Evolutionary conservation across 495 filamentous ascomycete genomes (phyloP), one percentile per base, ranked within the genome.

Genomic region (Aspergillus baeticus): DNA sequence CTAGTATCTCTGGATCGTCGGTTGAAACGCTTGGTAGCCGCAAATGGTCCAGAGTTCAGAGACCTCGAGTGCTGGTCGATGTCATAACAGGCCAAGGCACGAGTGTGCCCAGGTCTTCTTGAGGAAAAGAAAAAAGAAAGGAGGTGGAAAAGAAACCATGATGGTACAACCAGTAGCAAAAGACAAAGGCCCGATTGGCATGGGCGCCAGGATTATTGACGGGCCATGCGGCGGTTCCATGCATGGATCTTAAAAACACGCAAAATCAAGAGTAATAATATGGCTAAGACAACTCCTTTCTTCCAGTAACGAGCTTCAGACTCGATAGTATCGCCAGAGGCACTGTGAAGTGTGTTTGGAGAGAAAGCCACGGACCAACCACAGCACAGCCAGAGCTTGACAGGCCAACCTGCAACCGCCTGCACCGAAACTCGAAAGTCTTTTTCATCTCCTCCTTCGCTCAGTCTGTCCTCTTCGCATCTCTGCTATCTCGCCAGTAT

Each of bases 401-500:
- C 36, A 21, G 17, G 37, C 48, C 43, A 31, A 26, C 11, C 7
- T 31, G 49, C 49, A 39, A 41, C 37, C 49, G 37, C 46, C 54
- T 51, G 26, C 26, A 29, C 26, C 11, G 41, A 36, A n/a, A 48
- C 50, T 51, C 31, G 43, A 61, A 58, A 53, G 45, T 51, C 48
- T 58, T 58, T n/a, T 51, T 58, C 44, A 38, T 57, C 48, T 53
- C 55, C 55, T 44, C 49, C 26, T 33, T 29, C 8, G 26, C 43
- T 10, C 15, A 7, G 31, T 55, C 47, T 61, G 54, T 59, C 59
- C 49, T 45, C 51, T 51, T 55, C 35, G 15, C 39, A 23, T 33
- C 55, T 51, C 55, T 46, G 11, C 55, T 52, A 39, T 51, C 54
- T 59, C 61, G 26, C 63, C 54, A 48, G 47, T 48, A 51, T 57